phyloP scores from a whole-genome alignment of 768 basidiomycete species.

The Fomitopsis pulvina region DNA sequence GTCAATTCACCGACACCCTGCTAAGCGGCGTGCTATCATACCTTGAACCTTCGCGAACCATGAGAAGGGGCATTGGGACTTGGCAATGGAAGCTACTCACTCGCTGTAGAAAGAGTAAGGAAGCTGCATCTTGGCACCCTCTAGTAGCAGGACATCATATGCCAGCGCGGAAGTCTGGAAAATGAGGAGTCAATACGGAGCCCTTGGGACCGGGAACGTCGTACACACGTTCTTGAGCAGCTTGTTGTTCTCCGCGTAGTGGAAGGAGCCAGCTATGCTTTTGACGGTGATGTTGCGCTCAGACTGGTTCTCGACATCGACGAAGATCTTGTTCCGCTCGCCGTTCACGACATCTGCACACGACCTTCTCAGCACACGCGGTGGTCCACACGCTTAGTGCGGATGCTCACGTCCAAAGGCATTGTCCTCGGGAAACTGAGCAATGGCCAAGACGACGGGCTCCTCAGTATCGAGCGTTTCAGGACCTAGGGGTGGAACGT shows the following conservation, averaged over 20 bases:
- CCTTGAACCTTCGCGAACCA: constrained; percentile 64
- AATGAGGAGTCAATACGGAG: not conserved
- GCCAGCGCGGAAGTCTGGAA: constrained; percentile 51
- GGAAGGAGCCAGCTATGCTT: constrained; percentile 60
- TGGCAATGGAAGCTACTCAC: constrained; percentile 36
- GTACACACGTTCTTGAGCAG: constrained; percentile 68
- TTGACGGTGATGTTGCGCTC: constrained; percentile 64
- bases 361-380: not conserved
- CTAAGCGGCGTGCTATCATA: constrained; percentile 20
- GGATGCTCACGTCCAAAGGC: constrained; percentile 64
- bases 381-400: not conserved
- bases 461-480: constrained; percentile 22
- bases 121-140: constrained; percentile 53
- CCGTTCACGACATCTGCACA: constrained; percentile 76
- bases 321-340: constrained; percentile 60
- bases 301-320: constrained; percentile 72
- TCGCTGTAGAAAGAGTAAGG: constrained; percentile 79
- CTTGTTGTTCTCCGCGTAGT: constrained; percentile 52
- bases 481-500: not conserved
- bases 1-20: not conserved
- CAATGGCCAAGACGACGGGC: constrained; percentile 47
- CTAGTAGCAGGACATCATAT: constrained; percentile 45
- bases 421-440: constrained; percentile 65
- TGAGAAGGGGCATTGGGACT: not conserved
- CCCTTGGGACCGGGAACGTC: not conserved